These are phyloP conservation scores for Penicillium sclerotigenum DNA, from an alignment of 2,329 filamentous ascomycete species.

Conservation along the genomic window DNA sequence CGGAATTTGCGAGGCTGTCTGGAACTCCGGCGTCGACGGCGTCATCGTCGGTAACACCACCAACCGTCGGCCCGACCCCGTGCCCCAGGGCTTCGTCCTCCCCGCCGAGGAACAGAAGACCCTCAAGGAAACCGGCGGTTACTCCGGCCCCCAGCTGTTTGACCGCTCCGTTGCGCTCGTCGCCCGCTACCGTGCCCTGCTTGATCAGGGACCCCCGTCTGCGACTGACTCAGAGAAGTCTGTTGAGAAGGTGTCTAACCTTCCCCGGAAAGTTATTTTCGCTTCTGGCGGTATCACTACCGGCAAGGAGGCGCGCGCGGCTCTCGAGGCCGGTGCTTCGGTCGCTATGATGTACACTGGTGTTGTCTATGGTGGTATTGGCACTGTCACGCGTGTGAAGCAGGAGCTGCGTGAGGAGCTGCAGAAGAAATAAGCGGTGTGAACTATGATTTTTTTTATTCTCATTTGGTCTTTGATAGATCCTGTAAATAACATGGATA, in stretches of 20 bases:
- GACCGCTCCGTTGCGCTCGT: constrained; percentile 75
- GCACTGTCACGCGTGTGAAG: constrained; percentile 56
- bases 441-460: background rate
- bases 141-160: constrained; percentile 88
- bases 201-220: constrained; percentile 53
- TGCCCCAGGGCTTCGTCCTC: constrained; percentile 65
- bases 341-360: constrained; percentile 91
- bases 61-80: constrained; percentile 69
- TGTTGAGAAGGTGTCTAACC: constrained; percentile 14
- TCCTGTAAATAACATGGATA: constrained; percentile 23
- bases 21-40: constrained; percentile 81
- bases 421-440: constrained; percentile 26
- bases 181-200: constrained; percentile 68
- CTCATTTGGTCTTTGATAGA: constrained; percentile 2
- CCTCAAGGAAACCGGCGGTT: constrained; percentile 77
- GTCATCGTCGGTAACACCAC: constrained; percentile 98
- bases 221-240: constrained; percentile 20
- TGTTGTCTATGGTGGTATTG: constrained; percentile 60
- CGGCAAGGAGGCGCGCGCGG: constrained; percentile 75
- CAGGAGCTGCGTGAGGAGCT: constrained; percentile 45
- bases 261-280: constrained; percentile 73
- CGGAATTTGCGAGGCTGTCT: constrained; percentile 83
- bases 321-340: constrained; percentile 83
- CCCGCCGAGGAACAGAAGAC: constrained; percentile 63
- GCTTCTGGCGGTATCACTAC: constrained; percentile 90